Evolutionary conservation across 768 basidiomycete species (phyloP), one percentile per base, ranked within the genome.

Genomic region (Lentinus brumalis): DNA sequence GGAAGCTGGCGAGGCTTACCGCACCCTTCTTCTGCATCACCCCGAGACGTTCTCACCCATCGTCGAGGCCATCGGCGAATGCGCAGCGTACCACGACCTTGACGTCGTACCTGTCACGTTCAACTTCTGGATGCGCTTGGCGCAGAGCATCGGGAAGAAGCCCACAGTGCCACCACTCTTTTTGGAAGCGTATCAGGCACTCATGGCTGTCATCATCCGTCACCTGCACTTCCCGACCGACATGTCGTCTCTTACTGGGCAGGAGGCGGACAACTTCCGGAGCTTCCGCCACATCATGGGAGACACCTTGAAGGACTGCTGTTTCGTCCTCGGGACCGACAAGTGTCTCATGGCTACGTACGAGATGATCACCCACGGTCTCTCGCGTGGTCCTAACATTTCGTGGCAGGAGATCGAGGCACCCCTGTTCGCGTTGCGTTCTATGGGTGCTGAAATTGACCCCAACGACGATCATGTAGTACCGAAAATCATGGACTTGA

Each of bases 371-470:
- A 86, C 86, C 32, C 71, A 76, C 7, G 92, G 91, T 2, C 81
- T 98, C 53, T 79, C 86, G 26, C 85, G 84, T 44, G 79, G 80
- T 29, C 71, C 83, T 12, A 80, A 81, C 50, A 77, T 85, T 16
- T 84, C 90, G 15, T 99, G 97, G 97, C 97, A 98, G 73, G 94
- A 94, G 71, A 87, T 99, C 51, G 97, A 99, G 71, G 97, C 97
- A 0, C 97, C 97, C 1, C 75, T 99, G 42, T 99, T 99, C 76
- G 94, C 96, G 16, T 89, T 99, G 88, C 84, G 97, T 47, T 95
- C 96, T 12, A 98, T 99, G 93, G 97, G 97, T 10, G 96, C 94
- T 5, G 89, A 96, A 74, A 83, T 98, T 26, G 92, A 98, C 68
- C 78, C 86, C 9, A 77, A 81, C 42, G 96, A 98, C 72, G 83